Evolutionary conservation across 805 yeast species (phyloP), one percentile per base, ranked within the genome.

Genomic region (Debaryomyces castellii): DNA sequence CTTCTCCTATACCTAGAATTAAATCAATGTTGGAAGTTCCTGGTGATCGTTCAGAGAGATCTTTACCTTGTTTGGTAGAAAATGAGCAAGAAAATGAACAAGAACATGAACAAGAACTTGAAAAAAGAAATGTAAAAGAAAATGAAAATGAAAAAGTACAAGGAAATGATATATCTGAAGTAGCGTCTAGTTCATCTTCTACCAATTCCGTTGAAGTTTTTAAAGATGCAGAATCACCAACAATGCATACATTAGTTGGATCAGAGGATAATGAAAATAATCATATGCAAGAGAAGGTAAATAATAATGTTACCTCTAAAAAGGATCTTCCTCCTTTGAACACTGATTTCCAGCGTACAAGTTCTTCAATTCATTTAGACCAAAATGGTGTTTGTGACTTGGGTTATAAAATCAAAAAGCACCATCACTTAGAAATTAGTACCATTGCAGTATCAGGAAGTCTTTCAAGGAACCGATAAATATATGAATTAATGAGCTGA

Each of bases 341-440:
- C 21, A 30, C 24, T 4, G 44, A 30, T 27, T 10, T 33, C 16
- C 27, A 47, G 4, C 51, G 45, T 22, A n/a, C 46, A 24, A 38
- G 24, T 10, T 39, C 53, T 1, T 56, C 57, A 36, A 38, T 60
- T 14, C 49, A 49, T 7, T 38, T 62, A 11, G 66, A 62, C 37
- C 44, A 56, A n/a, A 54, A 51, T 41, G 74, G 75, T 2, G 37
- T 51, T 30, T 71, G 77, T 48, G 71, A 71, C 12, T 59, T 71
- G 43, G 77, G 77, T 3, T 73, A 72, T 49, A 66, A 60, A 52
- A 61, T 73, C 37, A 69, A 59, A 45, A 71, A 64, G 54, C 77
- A 73, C 47, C 73, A 69, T 51, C 77, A 73, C 48, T 51, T 63
- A 40, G 76, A 69, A 17, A 56, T 70, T 4, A 65, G 71, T 50